These are phyloP conservation scores for Amaranthus cruentus DNA, from an alignment of 148 eudicot species.

Conservation along the genomic window DNA sequence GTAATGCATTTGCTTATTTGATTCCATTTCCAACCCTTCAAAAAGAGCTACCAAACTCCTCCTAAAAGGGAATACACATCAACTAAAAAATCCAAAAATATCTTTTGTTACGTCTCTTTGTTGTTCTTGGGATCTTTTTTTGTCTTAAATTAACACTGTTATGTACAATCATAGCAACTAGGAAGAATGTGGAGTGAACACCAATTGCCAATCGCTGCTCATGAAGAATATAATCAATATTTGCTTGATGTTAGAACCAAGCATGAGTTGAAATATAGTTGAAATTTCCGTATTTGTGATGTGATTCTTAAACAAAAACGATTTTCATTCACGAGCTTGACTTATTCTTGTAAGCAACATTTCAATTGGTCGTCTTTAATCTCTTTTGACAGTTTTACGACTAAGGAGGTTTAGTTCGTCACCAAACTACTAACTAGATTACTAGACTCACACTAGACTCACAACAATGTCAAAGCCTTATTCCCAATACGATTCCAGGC, in stretches of 20 bases:
- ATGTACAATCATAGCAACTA: background rate
- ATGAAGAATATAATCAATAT: background rate
- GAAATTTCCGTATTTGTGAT: background rate
- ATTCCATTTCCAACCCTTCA: too few relatives aligned
- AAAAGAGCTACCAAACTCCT: too few relatives aligned
- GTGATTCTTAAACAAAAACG: background rate
- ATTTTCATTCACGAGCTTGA: background rate
- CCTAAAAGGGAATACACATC: too few relatives aligned
- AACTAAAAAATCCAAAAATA: too few relatives aligned
- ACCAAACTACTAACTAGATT: too few relatives aligned
- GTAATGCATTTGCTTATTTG: too few relatives aligned
- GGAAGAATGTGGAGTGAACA: background rate
- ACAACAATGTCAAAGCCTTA: too few relatives aligned
- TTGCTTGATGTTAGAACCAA: constrained; percentile 9
- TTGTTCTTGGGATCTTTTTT: too few relatives aligned
- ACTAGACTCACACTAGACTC: too few relatives aligned
- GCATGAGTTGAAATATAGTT: background rate
- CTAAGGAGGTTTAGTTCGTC: background rate
- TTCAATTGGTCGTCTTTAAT: background rate
- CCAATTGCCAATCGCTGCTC: background rate
- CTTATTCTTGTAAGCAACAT: background rate
- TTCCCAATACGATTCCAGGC: background rate
- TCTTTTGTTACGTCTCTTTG: too few relatives aligned
- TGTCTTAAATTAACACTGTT: too few relatives aligned
- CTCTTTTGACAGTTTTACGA: background rate